These are phyloP conservation scores for Clonostachys solani DNA, from an alignment of 2,329 filamentous ascomycete genomes.

Conservation along the genomic window DNA sequence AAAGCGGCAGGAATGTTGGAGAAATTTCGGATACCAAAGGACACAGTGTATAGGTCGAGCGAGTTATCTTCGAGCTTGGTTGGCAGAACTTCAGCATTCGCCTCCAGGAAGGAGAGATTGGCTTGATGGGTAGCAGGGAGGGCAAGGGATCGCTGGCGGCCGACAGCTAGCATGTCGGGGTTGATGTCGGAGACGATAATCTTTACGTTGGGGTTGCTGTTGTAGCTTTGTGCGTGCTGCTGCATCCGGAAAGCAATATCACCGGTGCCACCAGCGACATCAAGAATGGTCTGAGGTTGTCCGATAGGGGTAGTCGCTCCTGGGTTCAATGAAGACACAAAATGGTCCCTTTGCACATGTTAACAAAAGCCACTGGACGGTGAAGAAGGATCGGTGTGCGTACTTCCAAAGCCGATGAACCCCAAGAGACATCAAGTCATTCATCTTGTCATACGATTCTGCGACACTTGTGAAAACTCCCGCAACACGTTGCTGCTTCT, in stretches of 20 bases:
- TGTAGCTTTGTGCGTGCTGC: slow-evolving; percentile 80
- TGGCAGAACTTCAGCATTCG: slow-evolving; percentile 78
- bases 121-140: slow-evolving; percentile 51
- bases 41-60: slow-evolving; percentile 95
- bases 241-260: slow-evolving; percentile 98
- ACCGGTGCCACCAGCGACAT: slow-evolving; percentile 94
- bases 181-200: slow-evolving; percentile 98
- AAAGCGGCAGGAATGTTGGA: slow-evolving; percentile 84
- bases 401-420: slow-evolving; percentile 94
- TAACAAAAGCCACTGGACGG: background rate
- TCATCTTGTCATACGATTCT: slow-evolving; percentile 95
- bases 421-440: slow-evolving; percentile 97
- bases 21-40: slow-evolving; percentile 97
- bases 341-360: slow-evolving; percentile 64
- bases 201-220: slow-evolving; percentile 67
- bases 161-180: slow-evolving; percentile 87
- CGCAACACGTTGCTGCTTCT: slow-evolving; percentile 71
- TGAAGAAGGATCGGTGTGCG: slow-evolving; percentile 13
- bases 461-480: slow-evolving; percentile 94
- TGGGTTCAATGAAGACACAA: slow-evolving; percentile 86
- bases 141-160: slow-evolving; percentile 68
- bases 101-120: slow-evolving; percentile 74
- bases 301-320: slow-evolving; percentile 49
- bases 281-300: slow-evolving; percentile 70
- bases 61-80: slow-evolving; percentile 58